Evolutionary conservation across 164 flowering plant genomes (phyloP), one percentile per base, ranked within the genome.

Genomic region (Litsea cubeba): DNA sequence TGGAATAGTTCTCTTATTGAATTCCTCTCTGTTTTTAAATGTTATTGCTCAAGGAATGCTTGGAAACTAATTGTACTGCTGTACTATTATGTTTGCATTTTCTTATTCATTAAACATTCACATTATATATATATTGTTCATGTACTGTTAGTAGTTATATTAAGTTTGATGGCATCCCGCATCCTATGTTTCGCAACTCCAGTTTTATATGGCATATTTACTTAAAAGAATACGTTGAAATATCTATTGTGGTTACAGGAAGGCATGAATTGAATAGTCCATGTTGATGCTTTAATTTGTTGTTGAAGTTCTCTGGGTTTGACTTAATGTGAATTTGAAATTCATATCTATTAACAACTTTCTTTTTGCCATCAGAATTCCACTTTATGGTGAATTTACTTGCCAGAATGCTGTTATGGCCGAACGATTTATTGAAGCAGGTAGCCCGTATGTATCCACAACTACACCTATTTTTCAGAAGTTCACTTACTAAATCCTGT

Each of bases 371-470:
- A 67, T 64, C 86, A 95, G 99, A 79, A 84, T 95, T 75, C 99
- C 99, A 70, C 88, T 95, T 18, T 78, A 71, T 66, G 99, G 99
- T 72, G 99, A 95, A 82, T 95, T 95, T 79, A 93, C 98, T 50
- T 88, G 90, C 85, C 99, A 95, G 79, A 93, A 95, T 89, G 99
- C 99, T 77, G 70, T 95, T 57, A 84, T 87, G 87, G 94, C 99
- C 25, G 99, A 95, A 81, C 91, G 98, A 26, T 93, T 95, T 76
- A 95, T 95, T 84, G 99, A 95, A 91, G 99, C 92, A 89, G 99
- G 99, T 91, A 95, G 99, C 94, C 80, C 95, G 98, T 93, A 93
- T 50, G 99, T 95, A 91, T 92, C 97, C 76, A 82, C 73, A 73
- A 65, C 76, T 68, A n/a, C 30, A 72, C 58, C 68, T 74, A 28